Conservation (phyloP, 768 basidiomycete genomes). For the Psilocybe cubensis region DNA sequence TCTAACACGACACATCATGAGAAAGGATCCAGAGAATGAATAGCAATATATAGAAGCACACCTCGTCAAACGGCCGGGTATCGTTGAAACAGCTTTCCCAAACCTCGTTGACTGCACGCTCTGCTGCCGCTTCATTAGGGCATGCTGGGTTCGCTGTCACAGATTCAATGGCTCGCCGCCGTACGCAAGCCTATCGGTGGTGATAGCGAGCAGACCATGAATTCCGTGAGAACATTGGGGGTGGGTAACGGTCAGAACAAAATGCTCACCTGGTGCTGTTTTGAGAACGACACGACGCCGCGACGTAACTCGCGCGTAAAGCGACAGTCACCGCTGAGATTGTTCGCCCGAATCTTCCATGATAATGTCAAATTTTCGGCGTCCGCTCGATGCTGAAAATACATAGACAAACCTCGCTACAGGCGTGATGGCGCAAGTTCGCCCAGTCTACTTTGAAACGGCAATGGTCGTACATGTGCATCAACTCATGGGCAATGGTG, state of each 20-base stretch:
- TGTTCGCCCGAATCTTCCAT: constrained; percentile 90
- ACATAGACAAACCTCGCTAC: constrained; percentile 79
- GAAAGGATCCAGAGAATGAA: constrained; percentile 4
- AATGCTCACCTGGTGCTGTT: constrained; percentile 84
- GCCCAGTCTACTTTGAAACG: constrained; percentile 93
- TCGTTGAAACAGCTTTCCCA: constrained; percentile 97
- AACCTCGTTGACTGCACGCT: constrained; percentile 92
- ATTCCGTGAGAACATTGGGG: constrained; percentile 7
- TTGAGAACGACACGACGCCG: constrained; percentile 80
- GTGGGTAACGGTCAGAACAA: constrained; percentile 5
- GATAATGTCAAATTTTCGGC: not conserved
- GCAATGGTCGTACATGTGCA: constrained; percentile 96
- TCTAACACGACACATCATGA: constrained; percentile 21
- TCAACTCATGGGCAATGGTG: constrained; percentile 89
- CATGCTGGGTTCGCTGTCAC: constrained; percentile 83
- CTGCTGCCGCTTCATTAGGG: constrained; percentile 74
- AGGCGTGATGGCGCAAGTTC: constrained; percentile 92
- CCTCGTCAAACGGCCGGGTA: constrained; percentile 97
- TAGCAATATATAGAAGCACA: constrained; percentile 28
- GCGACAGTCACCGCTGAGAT: constrained; percentile 90
- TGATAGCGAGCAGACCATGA: constrained; percentile 4
- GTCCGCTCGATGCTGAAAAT: not conserved
- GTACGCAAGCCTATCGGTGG: constrained; percentile 75
- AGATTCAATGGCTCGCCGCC: constrained; percentile 82
- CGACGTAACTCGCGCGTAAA: constrained; percentile 82